Base-by-base conservation (phyloP, 2,329 filamentous ascomycete species). In the Fusarium nelsonii region DNA sequence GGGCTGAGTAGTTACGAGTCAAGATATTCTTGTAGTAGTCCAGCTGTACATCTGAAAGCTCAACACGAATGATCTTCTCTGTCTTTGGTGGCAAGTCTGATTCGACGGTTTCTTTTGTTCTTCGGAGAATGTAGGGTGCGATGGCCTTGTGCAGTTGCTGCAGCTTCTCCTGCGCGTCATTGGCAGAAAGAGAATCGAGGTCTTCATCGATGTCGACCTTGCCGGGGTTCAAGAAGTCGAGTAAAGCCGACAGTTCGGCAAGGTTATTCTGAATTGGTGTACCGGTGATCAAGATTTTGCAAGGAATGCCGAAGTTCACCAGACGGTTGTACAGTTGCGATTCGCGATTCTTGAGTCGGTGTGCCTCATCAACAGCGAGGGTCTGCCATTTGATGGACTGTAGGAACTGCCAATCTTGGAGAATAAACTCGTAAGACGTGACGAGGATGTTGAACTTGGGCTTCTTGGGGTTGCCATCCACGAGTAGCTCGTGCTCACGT, bases 11-110 rank as follows among this genome's bases (percentile, higher is more conserved):
- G 77, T 99, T 99, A 75, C 95, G 91, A 0, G 96, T 98, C 26
- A 99, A 85, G 62, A 99, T 98, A 76, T 98, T 98, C 82, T 98
- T 98, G 84, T 99, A 99, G 79, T 97, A 98, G 69, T 99, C 95
- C 11, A 98, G 84, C 77, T 99, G 96, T 30, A 98, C 91, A 79
- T 99, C 96, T 0, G 96, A 97, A 51, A 99, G 85, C 79, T 98
- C 96, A 40, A 99, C 96, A 58, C 97, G 93, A 77, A 99, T 97
- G 71, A 99, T 99, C 83, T 98, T 99, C 79, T 99, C 96, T 0
- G 93, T 97, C 83, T 99, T 99, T 1, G 95, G 94, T 14, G 96
- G 96, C 28, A 99, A 84, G 72, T 99, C 96, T 23, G 94, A 97
- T 78, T 98, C 96, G 9, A 99, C 97, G 58, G 96, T 97, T 77